Evolutionary conservation across 2,329 filamentous ascomycete genomes (phyloP), one percentile per base, ranked within the genome.

Genomic region (Colletotrichum orchidophilum): DNA sequence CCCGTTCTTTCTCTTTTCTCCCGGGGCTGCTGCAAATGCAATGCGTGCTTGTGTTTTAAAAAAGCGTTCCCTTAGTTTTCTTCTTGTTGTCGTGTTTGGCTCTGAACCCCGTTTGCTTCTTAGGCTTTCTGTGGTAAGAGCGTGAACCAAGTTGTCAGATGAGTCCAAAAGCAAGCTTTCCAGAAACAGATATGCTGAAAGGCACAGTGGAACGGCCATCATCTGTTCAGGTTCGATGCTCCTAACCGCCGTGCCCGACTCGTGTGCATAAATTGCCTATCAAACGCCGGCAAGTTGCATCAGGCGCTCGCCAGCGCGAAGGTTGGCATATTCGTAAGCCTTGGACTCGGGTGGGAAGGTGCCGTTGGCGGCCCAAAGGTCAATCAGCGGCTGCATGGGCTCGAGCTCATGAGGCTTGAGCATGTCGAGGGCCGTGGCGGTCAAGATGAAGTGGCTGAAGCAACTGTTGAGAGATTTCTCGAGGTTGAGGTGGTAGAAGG

Each of bases 331-430:
- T 72, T 90, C 87, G 77, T 91, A 91, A 2, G 89, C 90, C 81
- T 90, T 91, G 52, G 89, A 91, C 73, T 93, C 93, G 13, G 90
- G 89, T 2, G 95, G 95, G 76, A 98, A 93, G 29, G 95, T 93
- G 70, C 95, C 95, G 78, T 96, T 96, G 73, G 92, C 92, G 29
- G 95, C 91, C 92, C 95, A 98, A 58, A 98, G 88, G 77, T 98
- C 95, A 75, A 98, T 94, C 75, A 98, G 84, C 29, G 94, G 94
- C 84, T 97, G 94, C 94, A 98, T 97, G 26, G 96, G 96, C 86
- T 98, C 95, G 77, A 97, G 89, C 82, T 98, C 96, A 78, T 94
- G 93, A 70, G 95, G 94, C 75, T 93, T 93, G 73, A 98, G 89
- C 84, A 98, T 92, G 76, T 93, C 92, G 75, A 95, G 89, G 58